Evolutionary conservation across 75 land plant genomes (phyloP).

Genomic region (Chamaecyparis obtusa): DNA sequence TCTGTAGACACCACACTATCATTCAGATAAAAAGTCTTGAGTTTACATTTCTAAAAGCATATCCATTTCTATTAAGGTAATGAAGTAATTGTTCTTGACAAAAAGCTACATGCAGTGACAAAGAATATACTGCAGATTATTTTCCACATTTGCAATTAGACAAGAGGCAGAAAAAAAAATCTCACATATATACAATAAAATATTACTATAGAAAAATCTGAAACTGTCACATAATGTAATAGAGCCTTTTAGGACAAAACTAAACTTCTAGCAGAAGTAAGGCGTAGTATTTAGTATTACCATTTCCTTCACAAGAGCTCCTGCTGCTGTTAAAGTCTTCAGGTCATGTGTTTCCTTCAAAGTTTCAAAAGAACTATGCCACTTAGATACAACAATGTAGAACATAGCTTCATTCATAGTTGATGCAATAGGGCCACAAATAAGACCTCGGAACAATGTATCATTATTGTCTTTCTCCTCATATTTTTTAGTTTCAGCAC

Average conservation of each 20-base stretch:
- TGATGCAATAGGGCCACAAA: slow-evolving; percentile 88
- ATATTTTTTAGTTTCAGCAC: slow-evolving; percentile 9
- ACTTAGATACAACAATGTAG: slow-evolving; percentile 60
- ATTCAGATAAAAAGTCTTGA: neutral
- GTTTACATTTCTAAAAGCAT: neutral
- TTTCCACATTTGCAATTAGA: slow-evolving; percentile 1
- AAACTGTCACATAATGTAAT: neutral
- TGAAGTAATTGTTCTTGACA: neutral
- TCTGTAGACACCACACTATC: slow-evolving; percentile 47
- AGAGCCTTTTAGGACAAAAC: neutral
- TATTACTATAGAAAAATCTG: neutral
- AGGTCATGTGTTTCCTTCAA: slow-evolving; percentile 72
- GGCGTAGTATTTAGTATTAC: slow-evolving; percentile 26
- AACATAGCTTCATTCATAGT: slow-evolving; percentile 93
- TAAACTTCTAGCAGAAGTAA: neutral
- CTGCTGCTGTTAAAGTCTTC: slow-evolving; percentile 67
- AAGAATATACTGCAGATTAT: neutral
- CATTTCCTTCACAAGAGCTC: slow-evolving; percentile 82
- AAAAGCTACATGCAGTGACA: neutral
- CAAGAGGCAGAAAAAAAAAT: neutral
- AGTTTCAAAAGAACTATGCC: slow-evolving; percentile 71
- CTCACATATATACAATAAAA: neutral
- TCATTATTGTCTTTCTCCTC: slow-evolving; percentile 24
- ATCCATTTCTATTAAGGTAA: neutral
- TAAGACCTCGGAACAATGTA: slow-evolving; percentile 29